These are phyloP conservation scores for Rhodotorula sp. DNA, from an alignment of 1,284 basidiomycete species.

Conservation along the genomic window DNA sequence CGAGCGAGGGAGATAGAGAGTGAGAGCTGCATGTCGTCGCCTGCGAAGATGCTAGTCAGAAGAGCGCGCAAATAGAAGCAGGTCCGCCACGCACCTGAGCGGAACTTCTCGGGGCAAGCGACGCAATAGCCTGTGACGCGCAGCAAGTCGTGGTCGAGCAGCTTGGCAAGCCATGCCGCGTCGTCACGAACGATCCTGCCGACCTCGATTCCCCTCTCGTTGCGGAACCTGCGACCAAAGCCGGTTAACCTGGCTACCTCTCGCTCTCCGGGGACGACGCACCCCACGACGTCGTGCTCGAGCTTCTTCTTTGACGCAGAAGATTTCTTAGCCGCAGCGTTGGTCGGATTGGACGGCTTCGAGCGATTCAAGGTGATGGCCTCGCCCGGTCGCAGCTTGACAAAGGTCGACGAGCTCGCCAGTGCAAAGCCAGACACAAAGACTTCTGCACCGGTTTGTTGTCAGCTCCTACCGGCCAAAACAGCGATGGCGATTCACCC, in stretches of 20 bases:
- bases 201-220: slow-evolving; percentile 58
- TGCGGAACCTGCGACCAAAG: slow-evolving; percentile 22
- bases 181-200: slow-evolving; percentile 67
- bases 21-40: slow-evolving; percentile 67
- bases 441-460: slow-evolving; percentile 10
- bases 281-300: slow-evolving; percentile 37
- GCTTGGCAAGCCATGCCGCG: slow-evolving; percentile 66
- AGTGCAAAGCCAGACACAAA: slow-evolving; percentile 27
- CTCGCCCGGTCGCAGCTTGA: slow-evolving; percentile 26
- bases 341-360: slow-evolving; percentile 5
- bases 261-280: not conserved
- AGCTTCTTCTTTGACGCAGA: slow-evolving; percentile 15
- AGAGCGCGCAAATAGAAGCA: too few relatives aligned
- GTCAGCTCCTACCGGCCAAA: not conserved
- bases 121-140: slow-evolving; percentile 56
- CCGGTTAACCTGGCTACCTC: too few relatives aligned
- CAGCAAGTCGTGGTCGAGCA: slow-evolving; percentile 59
- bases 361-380: slow-evolving; percentile 16
- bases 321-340: slow-evolving; percentile 7
- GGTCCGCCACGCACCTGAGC: slow-evolving; percentile 20
- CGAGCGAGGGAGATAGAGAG: slow-evolving; percentile 65
- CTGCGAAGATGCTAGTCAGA: slow-evolving; percentile 53
- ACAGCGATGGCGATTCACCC: not conserved
- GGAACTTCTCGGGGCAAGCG: slow-evolving; percentile 17
- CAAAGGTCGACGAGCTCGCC: slow-evolving; percentile 13